Evolutionary conservation across 768 basidiomycete species (phyloP), one percentile per base, ranked within the genome.

Genomic region (Pulveroboletus sp.): DNA sequence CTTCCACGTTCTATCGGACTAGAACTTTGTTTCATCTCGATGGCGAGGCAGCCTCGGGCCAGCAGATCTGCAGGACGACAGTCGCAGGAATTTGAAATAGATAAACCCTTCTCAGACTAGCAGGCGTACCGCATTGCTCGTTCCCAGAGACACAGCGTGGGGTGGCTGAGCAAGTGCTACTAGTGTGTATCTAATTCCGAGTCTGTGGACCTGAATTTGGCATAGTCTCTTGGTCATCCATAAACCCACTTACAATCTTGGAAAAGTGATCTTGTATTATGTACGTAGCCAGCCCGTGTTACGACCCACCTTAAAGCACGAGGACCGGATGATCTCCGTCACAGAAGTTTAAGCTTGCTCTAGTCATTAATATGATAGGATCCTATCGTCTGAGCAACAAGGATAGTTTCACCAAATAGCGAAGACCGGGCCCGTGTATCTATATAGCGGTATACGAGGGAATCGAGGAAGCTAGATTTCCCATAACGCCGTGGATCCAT

Each of bases 291-390:
- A 47, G 40, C 49, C 25, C 12, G 45, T 35, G 44, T 44, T 35
- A 45, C 48, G 53, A 63, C 63, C 62, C 63, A 63, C 63, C 53
- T 63, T 65, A 63, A 63, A 13, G 40, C 61, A 63, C 63, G 62
- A 57, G 62, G 57, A 40, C 40, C 7, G 36, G 52, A 33, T 53
- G 63, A 63, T 62, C 57, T 54, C 62, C 62, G 62, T 59, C 40
- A 23, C 27, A 38, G 50, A 52, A 53, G 43, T 38, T 19, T 44
- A 52, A 53, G 43, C 40, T 19, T 44, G 37, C 40, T 47, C 32
- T 42, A 34, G 48, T 60, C 42, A 43, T 58, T 52, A 49, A 56
- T 50, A 43, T 52, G 43, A 43, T 23, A 47, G 34, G 42, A 50
- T 27, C 43, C 40, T n/a, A n/a, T 52, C 50, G 48, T 51, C 47